phyloP scores from a whole-genome alignment of 2,329 filamentous ascomycete genomes.

The Phoma sp. region DNA sequence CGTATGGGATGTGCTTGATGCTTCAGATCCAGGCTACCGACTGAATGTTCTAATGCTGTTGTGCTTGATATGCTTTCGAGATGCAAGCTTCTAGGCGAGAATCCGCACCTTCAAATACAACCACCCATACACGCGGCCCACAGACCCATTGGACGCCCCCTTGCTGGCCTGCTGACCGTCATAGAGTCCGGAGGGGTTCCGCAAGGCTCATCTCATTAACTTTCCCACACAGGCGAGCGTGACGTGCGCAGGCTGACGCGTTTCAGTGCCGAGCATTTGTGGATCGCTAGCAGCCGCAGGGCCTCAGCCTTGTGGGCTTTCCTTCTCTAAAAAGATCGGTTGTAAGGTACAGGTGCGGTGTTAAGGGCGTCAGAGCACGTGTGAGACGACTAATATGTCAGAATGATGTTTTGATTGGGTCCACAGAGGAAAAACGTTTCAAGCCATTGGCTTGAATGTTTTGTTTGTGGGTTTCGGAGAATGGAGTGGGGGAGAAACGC shows the following conservation, averaged over 20 bases:
- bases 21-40: too few relatives aligned
- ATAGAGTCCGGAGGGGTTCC: constrained; percentile 20
- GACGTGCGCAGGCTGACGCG: constrained; percentile 17
- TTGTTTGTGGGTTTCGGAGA: constrained; percentile 18
- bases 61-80: too few relatives aligned
- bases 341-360: background rate
- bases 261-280: background rate
- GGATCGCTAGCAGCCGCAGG: background rate
- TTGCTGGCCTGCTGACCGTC: constrained; percentile 5
- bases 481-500: constrained; percentile 25
- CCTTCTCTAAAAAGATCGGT: background rate
- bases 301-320: constrained; percentile 7
- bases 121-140: constrained; percentile 13
- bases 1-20: background rate
- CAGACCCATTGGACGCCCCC: constrained; percentile 9
- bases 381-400: background rate
- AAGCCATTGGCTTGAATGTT: background rate
- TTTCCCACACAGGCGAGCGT: background rate
- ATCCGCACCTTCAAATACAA: constrained; percentile 8
- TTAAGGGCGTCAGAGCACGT: background rate
- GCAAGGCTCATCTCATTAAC: constrained; percentile 15
- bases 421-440: background rate
- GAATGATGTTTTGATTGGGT: background rate
- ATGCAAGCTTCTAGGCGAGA: too few relatives aligned
- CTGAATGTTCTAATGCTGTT: too few relatives aligned